Conservation (phyloP, 768 basidiomycete species). For the Hygrocybe punicea region DNA sequence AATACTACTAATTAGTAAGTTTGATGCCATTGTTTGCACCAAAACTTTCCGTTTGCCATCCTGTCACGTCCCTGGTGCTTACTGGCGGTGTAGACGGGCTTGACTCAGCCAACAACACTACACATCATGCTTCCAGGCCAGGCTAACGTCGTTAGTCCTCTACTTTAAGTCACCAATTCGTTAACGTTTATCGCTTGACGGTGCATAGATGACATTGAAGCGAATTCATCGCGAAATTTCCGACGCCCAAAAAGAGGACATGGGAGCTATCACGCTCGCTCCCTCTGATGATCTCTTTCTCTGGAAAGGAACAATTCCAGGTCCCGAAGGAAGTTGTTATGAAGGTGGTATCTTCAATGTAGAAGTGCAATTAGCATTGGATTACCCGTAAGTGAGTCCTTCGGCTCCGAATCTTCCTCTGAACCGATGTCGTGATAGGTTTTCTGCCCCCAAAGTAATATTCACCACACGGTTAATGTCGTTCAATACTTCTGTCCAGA, state of each 20-base stretch:
- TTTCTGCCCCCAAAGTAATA: slow-evolving; percentile 73
- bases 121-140: too few species aligned
- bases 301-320: slow-evolving; percentile 78
- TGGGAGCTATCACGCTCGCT: slow-evolving; percentile 65
- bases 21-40: too few species aligned
- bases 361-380: slow-evolving; percentile 59
- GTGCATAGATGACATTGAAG: slow-evolving; percentile 69
- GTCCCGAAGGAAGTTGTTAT: slow-evolving; percentile 78
- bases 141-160: too few species aligned
- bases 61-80: too few species aligned
- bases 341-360: slow-evolving; percentile 75
- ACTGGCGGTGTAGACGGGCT: too few species aligned
- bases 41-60: too few species aligned
- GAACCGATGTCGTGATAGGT: slow-evolving; percentile 41
- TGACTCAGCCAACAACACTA: too few species aligned
- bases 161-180: too few species aligned
- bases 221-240: slow-evolving; percentile 80
- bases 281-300: slow-evolving; percentile 65
- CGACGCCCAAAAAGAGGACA: slow-evolving; percentile 78
- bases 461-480: slow-evolving; percentile 69
- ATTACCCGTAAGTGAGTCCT: slow-evolving; percentile 68
- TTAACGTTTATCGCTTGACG: too few species aligned
- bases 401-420: slow-evolving; percentile 5
- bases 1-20: too few species aligned
- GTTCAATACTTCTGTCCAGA: neutral